Base-by-base conservation (phyloP, 768 basidiomycete genomes). In the Rhizopogon roseolus region DNA sequence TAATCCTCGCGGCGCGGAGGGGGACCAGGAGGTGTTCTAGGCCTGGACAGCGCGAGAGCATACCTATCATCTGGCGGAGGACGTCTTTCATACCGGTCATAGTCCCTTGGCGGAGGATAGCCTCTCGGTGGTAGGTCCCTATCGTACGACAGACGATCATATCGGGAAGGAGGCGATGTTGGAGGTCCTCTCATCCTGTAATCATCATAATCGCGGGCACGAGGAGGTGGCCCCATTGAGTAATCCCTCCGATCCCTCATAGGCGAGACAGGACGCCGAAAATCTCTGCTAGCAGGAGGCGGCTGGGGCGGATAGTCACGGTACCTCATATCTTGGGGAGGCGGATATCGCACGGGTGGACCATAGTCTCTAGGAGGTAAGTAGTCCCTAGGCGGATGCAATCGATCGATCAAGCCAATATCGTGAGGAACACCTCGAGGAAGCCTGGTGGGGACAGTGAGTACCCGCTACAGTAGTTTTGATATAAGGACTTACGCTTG, bases 221-320 rank as follows among this genome's bases (percentile, higher is more conserved):
- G 69, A 55, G 76, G 70, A 54, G 78, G 70, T 34, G 76, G 73
- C 37, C 73, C 41, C 45, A n/a, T 71, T 56, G 77, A 75, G 67
- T 86, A 84, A 54, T 89, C 88, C 38, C 85, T 76, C 62, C 81
- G 82, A 10, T 88, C 88, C 59, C 86, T 76, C 14, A 85, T 79
- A 49, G 88, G 73, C 10, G 80, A 81, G 13, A 75, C 72, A 53
- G 84, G 81, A 54, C 86, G 73, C 45, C 87, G 76, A 53, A 79
- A 77, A 54, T 89, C 88, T 37, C 85, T 75, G 2, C 65, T 63
- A 56, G 77, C 59, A 54, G 74, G 64, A 17, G 76, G 73, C 40
- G 72, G 77, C n/a, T 77, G 76, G 14, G 70, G 62, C 34, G 75
- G 65, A 54, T 75, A 72, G 41, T 80, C 77, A 64, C 85, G 84